These are phyloP conservation scores for Acrocalymma vagum DNA, from an alignment of 2,329 filamentous ascomycete species.

Conservation along the genomic window DNA sequence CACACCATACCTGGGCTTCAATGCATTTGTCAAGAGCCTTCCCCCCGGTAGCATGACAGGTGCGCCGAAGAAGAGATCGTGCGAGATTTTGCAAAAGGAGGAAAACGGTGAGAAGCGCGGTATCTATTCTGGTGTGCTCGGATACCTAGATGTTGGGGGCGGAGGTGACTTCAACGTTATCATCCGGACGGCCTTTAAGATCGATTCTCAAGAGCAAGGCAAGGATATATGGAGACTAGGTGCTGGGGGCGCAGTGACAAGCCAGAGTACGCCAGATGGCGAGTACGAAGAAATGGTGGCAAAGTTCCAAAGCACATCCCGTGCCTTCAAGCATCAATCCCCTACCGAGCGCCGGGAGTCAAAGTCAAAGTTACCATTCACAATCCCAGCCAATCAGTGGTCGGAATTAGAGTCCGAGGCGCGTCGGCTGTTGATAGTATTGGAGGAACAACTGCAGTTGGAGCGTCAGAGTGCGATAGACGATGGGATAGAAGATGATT, in stretches of 20 bases:
- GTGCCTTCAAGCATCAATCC: conserved; percentile 34
- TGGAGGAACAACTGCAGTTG: conserved; percentile 23
- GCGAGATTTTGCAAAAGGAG: conserved; percentile 77
- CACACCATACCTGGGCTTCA: conserved; percentile 65
- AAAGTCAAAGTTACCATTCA: too few relatives aligned
- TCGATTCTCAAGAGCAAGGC: conserved; percentile 33
- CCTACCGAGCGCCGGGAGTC: conserved; percentile 17
- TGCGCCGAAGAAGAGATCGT: conserved; percentile 91
- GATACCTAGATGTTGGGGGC: conserved; percentile 87
- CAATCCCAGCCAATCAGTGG: too few relatives aligned
- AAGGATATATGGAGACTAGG: conserved; percentile 82
- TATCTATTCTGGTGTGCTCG: conserved; percentile 87
- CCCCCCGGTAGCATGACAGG: conserved; percentile 97
- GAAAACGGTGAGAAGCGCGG: conserved; percentile 72
- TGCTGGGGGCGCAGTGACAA: conserved; percentile 89
- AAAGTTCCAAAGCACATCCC: conserved; percentile 50
- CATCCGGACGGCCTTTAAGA: conserved; percentile 78
- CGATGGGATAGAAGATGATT: conserved; percentile 6
- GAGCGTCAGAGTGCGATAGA: conserved; percentile 11
- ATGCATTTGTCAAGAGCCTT: conserved; percentile 78
- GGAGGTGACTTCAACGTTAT: conserved; percentile 90
- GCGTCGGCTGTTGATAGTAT: conserved; percentile 23
- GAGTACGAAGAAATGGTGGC: conserved; percentile 88
- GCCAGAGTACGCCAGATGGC: conserved; percentile 78
- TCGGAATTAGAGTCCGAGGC: too few relatives aligned